A percentile compares a stretch with the other conserved stretches of the same genome.
phyloP scores from a whole-genome alignment of 345 rosid species.

The Arabis alpina region DNA sequence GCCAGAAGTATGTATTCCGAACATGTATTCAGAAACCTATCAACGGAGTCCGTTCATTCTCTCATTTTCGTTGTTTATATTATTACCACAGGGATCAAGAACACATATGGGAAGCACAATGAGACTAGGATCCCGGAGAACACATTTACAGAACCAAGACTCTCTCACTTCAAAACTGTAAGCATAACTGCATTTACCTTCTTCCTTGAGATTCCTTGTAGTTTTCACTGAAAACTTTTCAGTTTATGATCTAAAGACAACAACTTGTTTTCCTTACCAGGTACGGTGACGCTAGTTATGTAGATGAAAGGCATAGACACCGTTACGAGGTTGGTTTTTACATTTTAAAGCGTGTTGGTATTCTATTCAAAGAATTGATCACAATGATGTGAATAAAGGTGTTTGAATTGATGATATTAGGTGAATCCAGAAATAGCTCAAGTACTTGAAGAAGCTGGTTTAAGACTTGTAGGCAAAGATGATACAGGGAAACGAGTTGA shows the following conservation, averaged over 20 bases:
- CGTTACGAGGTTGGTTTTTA: conserved; percentile 80
- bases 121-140: conserved; percentile 94
- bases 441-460: conserved; percentile 80
- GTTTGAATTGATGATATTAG: conserved; percentile 43
- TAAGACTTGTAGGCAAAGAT: conserved; percentile 90
- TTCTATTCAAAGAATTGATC: conserved; percentile 4
- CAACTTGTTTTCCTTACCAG: conserved; percentile 46
- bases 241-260: conserved; percentile 8
- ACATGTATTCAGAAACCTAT: conserved; percentile 22
- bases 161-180: conserved; percentile 88
- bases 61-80: conserved; percentile 17
- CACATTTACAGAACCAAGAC: conserved; percentile 67
- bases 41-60: conserved; percentile 12
- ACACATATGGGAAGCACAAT: conserved; percentile 99
- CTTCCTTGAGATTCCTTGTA: conserved; percentile 7
- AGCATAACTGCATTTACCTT: conserved; percentile 29
- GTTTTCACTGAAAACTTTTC: neutral
- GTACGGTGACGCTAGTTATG: conserved; percentile 61
- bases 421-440: conserved; percentile 82
- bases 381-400: conserved; percentile 22
- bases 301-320: conserved; percentile 91
- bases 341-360: conserved; percentile 7
- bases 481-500: conserved; percentile 87
- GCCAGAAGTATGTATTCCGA: conserved; percentile 74
- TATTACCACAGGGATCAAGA: conserved; percentile 76